Evolutionary conservation across 2,329 filamentous ascomycete species (phyloP), one percentile per base, ranked within the genome.

Genomic region (Zymoseptoria ardabiliae): DNA sequence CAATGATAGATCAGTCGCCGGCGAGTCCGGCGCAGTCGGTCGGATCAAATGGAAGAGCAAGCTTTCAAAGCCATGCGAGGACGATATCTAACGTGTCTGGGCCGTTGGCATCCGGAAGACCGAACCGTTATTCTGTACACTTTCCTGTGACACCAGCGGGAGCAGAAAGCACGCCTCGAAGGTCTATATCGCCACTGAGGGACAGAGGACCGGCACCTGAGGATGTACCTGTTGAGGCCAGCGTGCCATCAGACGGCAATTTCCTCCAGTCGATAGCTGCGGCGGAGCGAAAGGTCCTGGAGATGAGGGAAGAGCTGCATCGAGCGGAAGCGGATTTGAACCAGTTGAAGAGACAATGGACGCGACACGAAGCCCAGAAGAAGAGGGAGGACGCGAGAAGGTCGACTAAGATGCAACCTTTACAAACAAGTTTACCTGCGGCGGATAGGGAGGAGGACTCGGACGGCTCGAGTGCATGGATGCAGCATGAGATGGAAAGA

Each of bases 211-310:
- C 41, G 62, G 69, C 54, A 28, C 49, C 62, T 56, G 54, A 65
- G n/a, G 61, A 65, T 22, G 55, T 58, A 78, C 84, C 55, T 82
- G 81, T 68, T 13, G 48, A 65, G 10, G 57, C 62, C 1, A 64
- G 61, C 10, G 68, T 60, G 81, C 66, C 70, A 0, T 64, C 67
- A 5, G 70, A 72, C 28, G 68, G 68, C 50, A 70, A 86, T 55
- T 89, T 97, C 69, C 86, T 99, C 65, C 92, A 91, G 62, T 89
- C 92, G 59, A 88, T 99, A 68, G 94, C 94, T 51, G 87, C 90
- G 13, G 92, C 97, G 76, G 94, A 99, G 77, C 83, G 94, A 59
- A 86, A 85, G 65, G 93, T 99, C 1, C 77, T 99, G 59, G 94
- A 97, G 75, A 79, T 99, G 56, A 88, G 87, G 61, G 94, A 99